phyloP scores from a whole-genome alignment of 805 yeast genomes.

The Starmerella apicola region DNA sequence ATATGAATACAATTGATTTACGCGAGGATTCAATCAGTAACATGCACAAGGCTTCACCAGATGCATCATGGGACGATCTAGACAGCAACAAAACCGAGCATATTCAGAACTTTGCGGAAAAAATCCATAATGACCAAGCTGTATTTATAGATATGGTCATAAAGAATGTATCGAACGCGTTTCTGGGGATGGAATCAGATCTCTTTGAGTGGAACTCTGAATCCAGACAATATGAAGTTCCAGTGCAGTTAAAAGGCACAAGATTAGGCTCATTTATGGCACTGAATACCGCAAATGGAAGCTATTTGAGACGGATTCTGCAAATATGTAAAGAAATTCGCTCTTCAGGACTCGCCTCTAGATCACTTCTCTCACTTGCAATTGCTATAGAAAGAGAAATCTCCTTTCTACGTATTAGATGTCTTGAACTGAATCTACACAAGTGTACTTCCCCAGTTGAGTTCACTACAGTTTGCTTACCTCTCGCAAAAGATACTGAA shows the following conservation, averaged over 20 bases:
- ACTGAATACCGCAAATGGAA: slow-evolving; percentile 6
- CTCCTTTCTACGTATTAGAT: background rate
- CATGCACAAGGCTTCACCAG: too few relatives aligned
- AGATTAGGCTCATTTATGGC: slow-evolving; percentile 1
- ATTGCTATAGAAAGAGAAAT: slow-evolving; percentile 8
- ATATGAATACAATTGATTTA: too few relatives aligned
- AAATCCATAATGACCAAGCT: too few relatives aligned
- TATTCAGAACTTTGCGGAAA: too few relatives aligned
- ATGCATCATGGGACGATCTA: too few relatives aligned
- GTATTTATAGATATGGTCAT: too few relatives aligned
- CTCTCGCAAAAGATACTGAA: background rate
- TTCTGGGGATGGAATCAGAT: slow-evolving; percentile 7
- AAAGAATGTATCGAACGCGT: background rate
- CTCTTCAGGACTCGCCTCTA: background rate
- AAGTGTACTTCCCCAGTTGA: background rate
- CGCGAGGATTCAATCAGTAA: too few relatives aligned
- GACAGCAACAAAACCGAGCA: too few relatives aligned
- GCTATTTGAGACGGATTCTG: slow-evolving; percentile 12
- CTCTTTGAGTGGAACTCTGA: slow-evolving; percentile 3
- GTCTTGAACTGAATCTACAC: background rate
- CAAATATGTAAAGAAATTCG: too few relatives aligned
- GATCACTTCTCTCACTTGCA: slow-evolving; percentile 8
- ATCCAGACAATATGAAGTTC: background rate
- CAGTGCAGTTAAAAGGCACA: background rate
- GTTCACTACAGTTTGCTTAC: background rate